These are phyloP conservation scores for Quercus engelmannii DNA, from an alignment of 306 rosid genomes.

Conservation along the genomic window DNA sequence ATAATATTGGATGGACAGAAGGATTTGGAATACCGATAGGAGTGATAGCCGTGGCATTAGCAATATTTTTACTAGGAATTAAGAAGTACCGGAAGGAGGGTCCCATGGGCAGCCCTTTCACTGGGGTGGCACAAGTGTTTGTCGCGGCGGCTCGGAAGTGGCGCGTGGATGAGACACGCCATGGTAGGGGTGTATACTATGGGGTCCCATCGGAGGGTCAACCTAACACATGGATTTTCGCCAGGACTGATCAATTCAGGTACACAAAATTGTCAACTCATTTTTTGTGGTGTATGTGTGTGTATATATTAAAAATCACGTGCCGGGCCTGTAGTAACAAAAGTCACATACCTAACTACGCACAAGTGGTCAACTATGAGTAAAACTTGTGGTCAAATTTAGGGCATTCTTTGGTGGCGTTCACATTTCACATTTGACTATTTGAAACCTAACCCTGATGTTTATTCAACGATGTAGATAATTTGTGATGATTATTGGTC, in stretches of 20 bases:
- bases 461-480: too few species aligned
- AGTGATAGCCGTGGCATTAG: slow-evolving; percentile 47
- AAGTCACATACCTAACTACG: too few species aligned
- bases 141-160: slow-evolving; percentile 48
- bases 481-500: too few species aligned
- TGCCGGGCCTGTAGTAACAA: too few species aligned
- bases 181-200: slow-evolving; percentile 14
- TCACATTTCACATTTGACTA: too few species aligned
- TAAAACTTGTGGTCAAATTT: too few species aligned
- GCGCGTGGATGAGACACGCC: slow-evolving; percentile 30
- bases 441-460: too few species aligned
- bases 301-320: too few species aligned
- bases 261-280: slow-evolving; percentile 1
- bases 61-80: slow-evolving; percentile 47
- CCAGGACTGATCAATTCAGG: slow-evolving; percentile 52
- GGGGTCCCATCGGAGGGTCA: slow-evolving; percentile 14
- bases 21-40: slow-evolving; percentile 54
- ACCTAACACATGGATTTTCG: slow-evolving; percentile 24
- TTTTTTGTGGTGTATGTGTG: not conserved
- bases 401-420: too few species aligned
- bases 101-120: slow-evolving; percentile 60
- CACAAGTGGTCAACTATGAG: too few species aligned
- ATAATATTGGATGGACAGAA: slow-evolving; percentile 65
- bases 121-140: slow-evolving; percentile 54
- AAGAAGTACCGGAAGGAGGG: slow-evolving; percentile 41